Percentiles rank a stretch among this genome's conserved stretches.
These are phyloP conservation scores for Schoenoplectus triqueter DNA, from an alignment of 202 grass and related monocot species.

Conservation along the genomic window DNA sequence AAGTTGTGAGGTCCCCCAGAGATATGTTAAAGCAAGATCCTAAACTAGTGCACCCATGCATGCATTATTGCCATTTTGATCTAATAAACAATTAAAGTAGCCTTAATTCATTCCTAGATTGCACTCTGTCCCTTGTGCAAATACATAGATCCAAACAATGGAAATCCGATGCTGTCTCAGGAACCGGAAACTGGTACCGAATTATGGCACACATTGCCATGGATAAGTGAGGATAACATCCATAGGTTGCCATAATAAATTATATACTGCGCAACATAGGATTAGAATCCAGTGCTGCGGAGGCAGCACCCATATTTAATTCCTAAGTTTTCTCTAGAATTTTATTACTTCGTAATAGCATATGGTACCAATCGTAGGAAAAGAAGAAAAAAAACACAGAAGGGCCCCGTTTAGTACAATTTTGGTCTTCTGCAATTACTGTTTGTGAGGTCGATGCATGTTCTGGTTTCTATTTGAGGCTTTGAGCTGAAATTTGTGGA, in stretches of 20 bases:
- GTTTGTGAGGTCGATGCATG: too few relatives aligned
- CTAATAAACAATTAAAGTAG: conserved; percentile 36
- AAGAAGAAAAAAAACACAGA: too few relatives aligned
- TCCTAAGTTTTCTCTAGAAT: too few relatives aligned
- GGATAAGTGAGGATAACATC: background rate
- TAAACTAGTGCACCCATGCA: conserved; percentile 44
- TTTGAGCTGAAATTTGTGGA: too few relatives aligned
- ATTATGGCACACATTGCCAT: conserved; percentile 26
- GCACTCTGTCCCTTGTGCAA: conserved; percentile 33
- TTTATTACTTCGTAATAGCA: too few relatives aligned
- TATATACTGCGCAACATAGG: too few relatives aligned
- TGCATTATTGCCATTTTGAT: conserved; percentile 37
- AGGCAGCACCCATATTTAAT: too few relatives aligned
- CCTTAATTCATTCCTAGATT: conserved; percentile 36
- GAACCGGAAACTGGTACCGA: conserved; percentile 12
- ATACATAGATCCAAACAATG: conserved; percentile 39
- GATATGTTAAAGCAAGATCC: conserved; percentile 40
- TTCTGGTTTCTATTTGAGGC: too few relatives aligned
- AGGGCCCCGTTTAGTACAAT: too few relatives aligned
- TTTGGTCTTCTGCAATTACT: too few relatives aligned
- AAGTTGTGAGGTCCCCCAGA: conserved; percentile 19
- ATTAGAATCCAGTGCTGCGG: too few relatives aligned
- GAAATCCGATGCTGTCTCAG: conserved; percentile 33
- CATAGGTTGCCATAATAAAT: background rate
- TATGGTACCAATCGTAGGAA: too few relatives aligned